Conservation (phyloP, 495 filamentous ascomycete species). For the Penicillium coprophilum region DNA sequence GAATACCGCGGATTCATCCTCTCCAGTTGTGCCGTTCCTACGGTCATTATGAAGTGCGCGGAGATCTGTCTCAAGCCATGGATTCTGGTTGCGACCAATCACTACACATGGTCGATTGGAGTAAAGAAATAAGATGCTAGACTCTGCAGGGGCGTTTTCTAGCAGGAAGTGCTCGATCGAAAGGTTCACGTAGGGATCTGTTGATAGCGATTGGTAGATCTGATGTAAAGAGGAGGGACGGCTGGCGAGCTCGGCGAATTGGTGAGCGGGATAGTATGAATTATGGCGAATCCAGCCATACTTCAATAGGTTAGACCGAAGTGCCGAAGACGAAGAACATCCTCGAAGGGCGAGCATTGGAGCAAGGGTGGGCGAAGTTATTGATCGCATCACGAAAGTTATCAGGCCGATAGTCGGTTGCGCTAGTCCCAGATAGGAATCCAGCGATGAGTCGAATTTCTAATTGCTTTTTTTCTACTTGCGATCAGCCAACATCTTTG, state of each 20-base stretch:
- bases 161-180: conserved; percentile 93
- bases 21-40: conserved; percentile 13
- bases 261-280: conserved; percentile 35
- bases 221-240: conserved; percentile 54
- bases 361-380: conserved; percentile 14
- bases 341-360: conserved; percentile 25
- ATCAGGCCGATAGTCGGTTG: conserved; percentile 31
- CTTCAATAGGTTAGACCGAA: not conserved
- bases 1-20: conserved; percentile 52
- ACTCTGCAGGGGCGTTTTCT: conserved; percentile 64
- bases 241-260: conserved; percentile 45
- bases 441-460: conserved; percentile 30
- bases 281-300: conserved; percentile 27
- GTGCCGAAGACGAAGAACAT: conserved; percentile 6
- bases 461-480: conserved; percentile 15
- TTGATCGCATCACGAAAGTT: conserved; percentile 10
- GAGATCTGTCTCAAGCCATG: conserved; percentile 88
- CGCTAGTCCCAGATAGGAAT: conserved; percentile 37
- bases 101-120: conserved; percentile 81
- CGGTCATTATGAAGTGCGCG: conserved; percentile 49
- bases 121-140: conserved; percentile 82
- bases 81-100: conserved; percentile 95
- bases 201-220: conserved; percentile 73
- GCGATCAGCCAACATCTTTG: not conserved
- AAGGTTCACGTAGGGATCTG: conserved; percentile 86